phyloP scores from a whole-genome alignment of 179 eudicot genomes.

The Patellifolia procumbens region DNA sequence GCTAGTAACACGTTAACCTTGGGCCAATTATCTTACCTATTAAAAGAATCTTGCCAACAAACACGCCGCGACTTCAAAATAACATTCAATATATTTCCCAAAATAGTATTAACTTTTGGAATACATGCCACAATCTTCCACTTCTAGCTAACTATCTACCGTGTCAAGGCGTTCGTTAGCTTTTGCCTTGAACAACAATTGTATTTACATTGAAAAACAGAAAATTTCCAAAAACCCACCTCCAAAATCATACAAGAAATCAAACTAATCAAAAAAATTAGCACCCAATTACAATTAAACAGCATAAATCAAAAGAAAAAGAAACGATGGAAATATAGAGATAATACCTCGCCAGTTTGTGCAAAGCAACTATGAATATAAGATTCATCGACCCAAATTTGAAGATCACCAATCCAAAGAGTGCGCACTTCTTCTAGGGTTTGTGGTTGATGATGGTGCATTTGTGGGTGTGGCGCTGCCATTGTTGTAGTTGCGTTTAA shows the following conservation, averaged over 20 bases:
- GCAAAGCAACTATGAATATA: conserved; percentile 75
- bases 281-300: not conserved
- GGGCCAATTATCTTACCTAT: no score
- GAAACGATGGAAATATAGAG: not conserved
- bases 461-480: conserved; percentile 22
- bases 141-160: no score
- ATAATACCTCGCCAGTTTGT: conserved; percentile 64
- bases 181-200: not conserved
- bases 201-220: not conserved
- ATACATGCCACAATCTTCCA: no score
- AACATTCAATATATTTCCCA: no score
- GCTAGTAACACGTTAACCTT: no score
- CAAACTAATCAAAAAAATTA: not conserved
- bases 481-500: not conserved
- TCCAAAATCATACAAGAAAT: not conserved
- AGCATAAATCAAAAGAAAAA: not conserved
- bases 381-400: conserved; percentile 81
- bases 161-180: no score
- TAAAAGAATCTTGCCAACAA: no score
- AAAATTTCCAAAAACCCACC: conserved; percentile 9
- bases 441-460: conserved; percentile 80
- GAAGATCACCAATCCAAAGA: conserved; percentile 96
- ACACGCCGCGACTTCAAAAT: no score
- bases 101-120: no score
- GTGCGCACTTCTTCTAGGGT: conserved; percentile 92